These are phyloP conservation scores for Escallonia rubra DNA, from an alignment of 129 eudicot species.

Conservation along the genomic window DNA sequence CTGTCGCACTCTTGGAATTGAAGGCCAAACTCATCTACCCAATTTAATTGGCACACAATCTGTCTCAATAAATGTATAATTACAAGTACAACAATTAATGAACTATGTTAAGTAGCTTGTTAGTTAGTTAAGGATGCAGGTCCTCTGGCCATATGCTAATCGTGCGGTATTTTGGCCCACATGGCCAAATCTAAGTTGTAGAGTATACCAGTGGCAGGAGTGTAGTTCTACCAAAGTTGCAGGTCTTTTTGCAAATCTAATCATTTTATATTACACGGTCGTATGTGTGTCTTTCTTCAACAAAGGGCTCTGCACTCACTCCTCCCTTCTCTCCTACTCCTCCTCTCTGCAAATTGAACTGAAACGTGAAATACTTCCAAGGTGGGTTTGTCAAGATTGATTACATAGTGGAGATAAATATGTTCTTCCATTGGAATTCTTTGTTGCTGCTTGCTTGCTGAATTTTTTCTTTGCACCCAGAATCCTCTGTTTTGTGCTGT, in stretches of 20 bases:
- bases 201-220: neutral
- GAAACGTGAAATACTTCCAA: slow-evolving; percentile 10
- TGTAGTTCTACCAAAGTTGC: neutral
- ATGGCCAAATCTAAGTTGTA: too few species aligned
- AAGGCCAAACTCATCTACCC: too few species aligned
- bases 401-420: neutral
- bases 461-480: neutral
- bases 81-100: too few species aligned
- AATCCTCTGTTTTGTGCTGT: neutral
- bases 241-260: neutral
- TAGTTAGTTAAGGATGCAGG: too few species aligned
- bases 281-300: neutral
- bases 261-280: neutral
- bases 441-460: neutral
- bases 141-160: too few species aligned
- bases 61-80: too few species aligned
- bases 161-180: too few species aligned
- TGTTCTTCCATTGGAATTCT: neutral
- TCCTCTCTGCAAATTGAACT: neutral
- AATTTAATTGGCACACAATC: too few species aligned
- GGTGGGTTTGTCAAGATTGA: slow-evolving; percentile 10
- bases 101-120: too few species aligned
- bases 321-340: slow-evolving; percentile 4
- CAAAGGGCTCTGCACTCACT: neutral
- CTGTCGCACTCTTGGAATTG: too few species aligned